phyloP scores from a whole-genome alignment of 2,329 filamentous ascomycete species.

The Sordariomycetes sp. region DNA sequence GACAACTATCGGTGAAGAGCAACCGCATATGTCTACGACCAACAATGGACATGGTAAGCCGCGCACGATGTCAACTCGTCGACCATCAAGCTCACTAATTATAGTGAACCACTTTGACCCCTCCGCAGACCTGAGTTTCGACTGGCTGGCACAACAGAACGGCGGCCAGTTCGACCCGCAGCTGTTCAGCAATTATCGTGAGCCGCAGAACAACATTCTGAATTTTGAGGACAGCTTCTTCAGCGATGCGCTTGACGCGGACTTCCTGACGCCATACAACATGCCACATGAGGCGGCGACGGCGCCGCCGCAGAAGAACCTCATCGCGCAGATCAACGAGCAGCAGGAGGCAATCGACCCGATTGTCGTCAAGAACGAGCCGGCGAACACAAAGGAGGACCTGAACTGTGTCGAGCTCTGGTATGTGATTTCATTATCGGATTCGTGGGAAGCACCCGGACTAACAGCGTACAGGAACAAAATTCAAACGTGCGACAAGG shows the following conservation, averaged over 20 bases:
- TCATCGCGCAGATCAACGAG: constrained; percentile 63
- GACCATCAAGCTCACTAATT: constrained; percentile 15
- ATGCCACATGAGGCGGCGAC: constrained; percentile 24
- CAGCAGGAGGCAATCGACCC: constrained; percentile 46
- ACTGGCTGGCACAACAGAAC: constrained; percentile 70
- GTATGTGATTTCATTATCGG: constrained; percentile 38
- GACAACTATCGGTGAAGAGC: constrained; percentile 54
- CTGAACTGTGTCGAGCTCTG: constrained; percentile 87
- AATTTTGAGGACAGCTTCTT: constrained; percentile 59
- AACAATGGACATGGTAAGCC: background rate
- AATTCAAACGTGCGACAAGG: constrained; percentile 73
- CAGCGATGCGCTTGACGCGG: constrained; percentile 60
- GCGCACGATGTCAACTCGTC: constrained; percentile 9
- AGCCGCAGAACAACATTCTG: constrained; percentile 72
- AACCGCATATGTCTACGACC: background rate
- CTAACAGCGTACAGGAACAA: constrained; percentile 62
- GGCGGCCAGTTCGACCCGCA: constrained; percentile 82
- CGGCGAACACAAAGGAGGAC: constrained; percentile 30
- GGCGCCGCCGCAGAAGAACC: constrained; percentile 37
- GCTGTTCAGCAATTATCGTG: constrained; percentile 83
- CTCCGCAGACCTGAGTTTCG: constrained; percentile 36
- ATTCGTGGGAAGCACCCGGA: constrained; percentile 3
- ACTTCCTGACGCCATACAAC: constrained; percentile 75
- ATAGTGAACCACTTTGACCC: constrained; percentile 4
- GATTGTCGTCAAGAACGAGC: constrained; percentile 45